These are phyloP conservation scores for Warburgia ugandensis DNA, from an alignment of 164 flowering plant species.

Conservation along the genomic window DNA sequence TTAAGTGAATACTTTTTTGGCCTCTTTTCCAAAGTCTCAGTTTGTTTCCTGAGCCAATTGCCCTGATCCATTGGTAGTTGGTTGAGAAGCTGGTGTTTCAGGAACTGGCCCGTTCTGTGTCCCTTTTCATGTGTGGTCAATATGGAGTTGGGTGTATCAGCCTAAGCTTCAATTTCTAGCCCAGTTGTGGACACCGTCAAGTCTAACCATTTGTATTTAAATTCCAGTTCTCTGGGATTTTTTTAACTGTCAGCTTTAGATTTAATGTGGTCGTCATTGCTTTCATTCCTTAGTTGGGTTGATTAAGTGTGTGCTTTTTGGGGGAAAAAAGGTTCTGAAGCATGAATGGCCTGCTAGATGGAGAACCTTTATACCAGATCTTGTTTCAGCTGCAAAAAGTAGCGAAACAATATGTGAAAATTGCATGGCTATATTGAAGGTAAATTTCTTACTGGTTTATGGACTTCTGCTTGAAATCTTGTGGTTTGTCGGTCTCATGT, in stretches of 20 bases:
- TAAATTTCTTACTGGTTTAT: slow-evolving; percentile 4
- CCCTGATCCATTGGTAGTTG: too few species aligned
- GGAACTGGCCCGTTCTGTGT: too few species aligned
- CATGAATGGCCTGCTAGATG: slow-evolving; percentile 99
- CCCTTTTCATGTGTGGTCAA: too few species aligned
- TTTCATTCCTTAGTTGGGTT: neutral
- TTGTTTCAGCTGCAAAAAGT: slow-evolving; percentile 91
- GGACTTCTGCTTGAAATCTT: neutral
- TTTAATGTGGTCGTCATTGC: neutral
- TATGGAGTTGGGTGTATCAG: too few species aligned
- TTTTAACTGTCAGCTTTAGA: neutral
- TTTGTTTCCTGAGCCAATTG: too few species aligned
- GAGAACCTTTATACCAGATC: slow-evolving; percentile 91
- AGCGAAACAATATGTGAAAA: slow-evolving; percentile 99
- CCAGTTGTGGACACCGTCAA: too few species aligned
- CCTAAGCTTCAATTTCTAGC: too few species aligned
- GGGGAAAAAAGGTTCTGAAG: slow-evolving; percentile 64
- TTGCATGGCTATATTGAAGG: slow-evolving; percentile 97
- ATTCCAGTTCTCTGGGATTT: too few species aligned
- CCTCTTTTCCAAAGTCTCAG: too few species aligned
- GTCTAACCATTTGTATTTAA: too few species aligned
- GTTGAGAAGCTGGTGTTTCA: too few species aligned
- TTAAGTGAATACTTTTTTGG: too few species aligned
- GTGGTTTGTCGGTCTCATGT: neutral
- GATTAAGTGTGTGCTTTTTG: slow-evolving; percentile 1